Evolutionary conservation across 768 basidiomycete genomes (phyloP).

Genomic region (Cyathus striatus): DNA sequence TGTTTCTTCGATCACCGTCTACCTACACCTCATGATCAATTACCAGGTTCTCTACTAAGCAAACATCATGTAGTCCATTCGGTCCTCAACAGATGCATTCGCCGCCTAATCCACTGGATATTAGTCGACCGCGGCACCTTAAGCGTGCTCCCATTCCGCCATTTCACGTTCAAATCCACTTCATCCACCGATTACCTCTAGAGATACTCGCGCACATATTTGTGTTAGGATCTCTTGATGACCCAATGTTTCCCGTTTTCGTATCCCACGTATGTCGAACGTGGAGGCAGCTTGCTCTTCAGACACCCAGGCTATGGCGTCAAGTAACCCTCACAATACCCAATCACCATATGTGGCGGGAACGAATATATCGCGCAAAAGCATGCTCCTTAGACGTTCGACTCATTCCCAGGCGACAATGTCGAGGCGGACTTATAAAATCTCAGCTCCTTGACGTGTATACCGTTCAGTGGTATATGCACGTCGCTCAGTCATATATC

Average conservation of each 20-base stretch:
- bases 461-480: conserved; percentile 57
- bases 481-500: conserved; percentile 46
- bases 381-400: conserved; percentile 59
- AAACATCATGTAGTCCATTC: conserved; percentile 9
- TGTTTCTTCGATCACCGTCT: too few species aligned
- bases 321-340: conserved; percentile 47
- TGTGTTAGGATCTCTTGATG: conserved; percentile 50
- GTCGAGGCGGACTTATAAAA: conserved; percentile 17
- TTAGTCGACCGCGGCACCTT: conserved; percentile 31
- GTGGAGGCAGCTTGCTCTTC: conserved; percentile 60
- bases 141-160: conserved; percentile 19
- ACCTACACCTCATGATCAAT: too few species aligned
- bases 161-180: conserved; percentile 29
- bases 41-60: conserved; percentile 10
- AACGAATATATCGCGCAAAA: conserved; percentile 55
- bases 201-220: conserved; percentile 67
- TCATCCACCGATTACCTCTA: conserved; percentile 52
- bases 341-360: conserved; percentile 53
- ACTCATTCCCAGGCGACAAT: conserved; percentile 29
- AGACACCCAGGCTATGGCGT: conserved; percentile 62
- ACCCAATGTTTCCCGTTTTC: conserved; percentile 50
- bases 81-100: too few species aligned
- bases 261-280: conserved; percentile 66
- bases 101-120: conserved; percentile 13
- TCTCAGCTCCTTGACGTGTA: conserved; percentile 34